Evolutionary conservation across 2,329 filamentous ascomycete genomes (phyloP).

Genomic region (Colletotrichum sp.): DNA sequence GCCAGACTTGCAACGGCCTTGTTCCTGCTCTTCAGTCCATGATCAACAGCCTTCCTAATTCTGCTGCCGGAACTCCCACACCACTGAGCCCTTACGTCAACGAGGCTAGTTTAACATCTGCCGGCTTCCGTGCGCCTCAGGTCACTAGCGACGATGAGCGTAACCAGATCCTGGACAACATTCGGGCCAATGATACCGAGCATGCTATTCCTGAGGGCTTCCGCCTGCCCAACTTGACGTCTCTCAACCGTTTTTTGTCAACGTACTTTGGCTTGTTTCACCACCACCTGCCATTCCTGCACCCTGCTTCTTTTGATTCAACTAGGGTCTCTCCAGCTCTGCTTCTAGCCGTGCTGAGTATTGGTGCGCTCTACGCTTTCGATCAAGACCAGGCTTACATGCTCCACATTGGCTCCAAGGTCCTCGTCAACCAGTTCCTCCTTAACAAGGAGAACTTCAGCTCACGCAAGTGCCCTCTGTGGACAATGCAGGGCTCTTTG

Average conservation of each 20-base stretch:
- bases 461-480: conserved; percentile 94
- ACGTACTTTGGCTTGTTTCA: conserved; percentile 98
- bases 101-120: conserved; percentile 58
- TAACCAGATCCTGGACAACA: conserved; percentile 83
- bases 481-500: conserved; percentile 97
- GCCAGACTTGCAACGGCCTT: conserved; percentile 64
- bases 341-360: conserved; percentile 88
- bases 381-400: conserved; percentile 97
- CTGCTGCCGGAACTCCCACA: conserved; percentile 72
- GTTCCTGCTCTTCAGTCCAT: conserved; percentile 74
- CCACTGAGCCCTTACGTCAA: conserved; percentile 76
- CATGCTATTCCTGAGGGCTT: conserved; percentile 87
- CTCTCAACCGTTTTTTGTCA: conserved; percentile 89
- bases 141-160: conserved; percentile 85
- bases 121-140: conserved; percentile 75
- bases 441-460: conserved; percentile 99
- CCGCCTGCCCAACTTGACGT: conserved; percentile 79
- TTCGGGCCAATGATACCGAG: conserved; percentile 80
- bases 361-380: conserved; percentile 95
- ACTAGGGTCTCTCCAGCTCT: conserved; percentile 81
- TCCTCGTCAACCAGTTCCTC: conserved; percentile 94
- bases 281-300: conserved; percentile 93
- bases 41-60: conserved; percentile 73
- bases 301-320: conserved; percentile 88
- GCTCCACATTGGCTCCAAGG: conserved; percentile 96